Base-by-base conservation (phyloP, 805 yeast genomes). In the Metschnikowia bowlesiae region DNA sequence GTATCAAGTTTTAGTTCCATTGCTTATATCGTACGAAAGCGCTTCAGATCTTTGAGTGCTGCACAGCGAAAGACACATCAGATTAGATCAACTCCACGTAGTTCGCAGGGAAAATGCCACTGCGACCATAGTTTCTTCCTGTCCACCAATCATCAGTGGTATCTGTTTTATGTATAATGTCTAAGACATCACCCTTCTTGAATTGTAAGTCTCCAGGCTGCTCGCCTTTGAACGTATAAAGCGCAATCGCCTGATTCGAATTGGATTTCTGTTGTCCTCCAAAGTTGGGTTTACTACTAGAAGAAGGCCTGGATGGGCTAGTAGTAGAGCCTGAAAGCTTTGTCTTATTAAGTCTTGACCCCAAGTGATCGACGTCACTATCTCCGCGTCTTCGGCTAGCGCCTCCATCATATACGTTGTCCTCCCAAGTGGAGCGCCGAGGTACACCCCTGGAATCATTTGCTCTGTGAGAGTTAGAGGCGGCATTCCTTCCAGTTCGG, bases 131-230 rank as follows among this genome's bases (percentile, higher is more conserved):
- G 48, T 83, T 73, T 64, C 87, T 83, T 29, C 99, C 99, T 0
- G 97, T 89, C 99, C 99, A 94, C 99, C 99, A 94, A 66, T 94
- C 98, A 66, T 94, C 96, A 45, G 83, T 81, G 11, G 96, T 85
- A 8, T 87, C 91, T 8, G 94, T 83, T 68, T 87, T 89, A 67
- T 90, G 89, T 49, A 88, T 72, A 57, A 94, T 87, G 39, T 89
- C 85, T 58, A 94, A 88, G 13, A 88, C 86, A 67, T 94, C 99
- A 49, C 99, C 99, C 74, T 94, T 94, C 58, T 82, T 84, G 76
- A 94, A 94, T 4, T 96, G 81, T 62, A 94, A 76, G 67, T 94
- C 99, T 6, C 97, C 97, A n/a, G 78, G 65, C 70, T 92, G 95
- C 67, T 91, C 96, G 29, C 97, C 98, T 46, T 84, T 86, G 67